phyloP scores from a whole-genome alignment of 306 rosid species.

The Corylus avellana region DNA sequence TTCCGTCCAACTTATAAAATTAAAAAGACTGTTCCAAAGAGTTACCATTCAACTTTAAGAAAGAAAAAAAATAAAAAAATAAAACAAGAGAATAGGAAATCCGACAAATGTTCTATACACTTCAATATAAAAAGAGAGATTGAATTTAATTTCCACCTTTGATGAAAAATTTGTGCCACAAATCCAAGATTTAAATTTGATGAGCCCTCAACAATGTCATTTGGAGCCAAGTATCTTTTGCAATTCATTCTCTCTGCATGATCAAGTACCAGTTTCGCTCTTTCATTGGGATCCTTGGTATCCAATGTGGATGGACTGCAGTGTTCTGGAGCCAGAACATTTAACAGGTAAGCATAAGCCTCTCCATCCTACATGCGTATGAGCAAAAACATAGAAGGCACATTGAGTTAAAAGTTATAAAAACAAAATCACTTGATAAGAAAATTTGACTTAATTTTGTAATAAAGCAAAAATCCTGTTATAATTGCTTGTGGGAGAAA shows the following conservation, averaged over 20 bases:
- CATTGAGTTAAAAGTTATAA: constrained; percentile 4
- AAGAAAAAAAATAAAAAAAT: background rate
- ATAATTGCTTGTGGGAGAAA: background rate
- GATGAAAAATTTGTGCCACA: constrained; percentile 92
- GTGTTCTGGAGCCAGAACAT: constrained; percentile 93
- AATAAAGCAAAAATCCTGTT: background rate
- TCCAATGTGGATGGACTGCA: constrained; percentile 80
- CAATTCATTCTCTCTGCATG: constrained; percentile 98
- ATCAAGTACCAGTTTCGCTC: constrained; percentile 81
- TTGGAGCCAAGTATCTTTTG: constrained; percentile 79
- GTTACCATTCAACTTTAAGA: background rate
- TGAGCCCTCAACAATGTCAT: constrained; percentile 83
- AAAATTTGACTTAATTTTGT: constrained; percentile 15
- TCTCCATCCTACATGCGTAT: constrained; percentile 70
- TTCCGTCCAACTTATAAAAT: background rate
- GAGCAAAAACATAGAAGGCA: constrained; percentile 18
- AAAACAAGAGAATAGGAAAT: background rate
- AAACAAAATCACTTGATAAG: constrained; percentile 16
- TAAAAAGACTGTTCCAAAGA: background rate
- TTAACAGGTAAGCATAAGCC: constrained; percentile 92
- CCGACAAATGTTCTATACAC: background rate
- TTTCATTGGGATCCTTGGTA: constrained; percentile 59
- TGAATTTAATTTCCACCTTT: constrained; percentile 54
- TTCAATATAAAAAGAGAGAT: background rate
- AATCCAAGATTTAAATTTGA: constrained; percentile 88